A percentile compares a stretch with the other conserved stretches of the same genome.
Conservation (phyloP, 768 basidiomycete species). For the Russula virescens region DNA sequence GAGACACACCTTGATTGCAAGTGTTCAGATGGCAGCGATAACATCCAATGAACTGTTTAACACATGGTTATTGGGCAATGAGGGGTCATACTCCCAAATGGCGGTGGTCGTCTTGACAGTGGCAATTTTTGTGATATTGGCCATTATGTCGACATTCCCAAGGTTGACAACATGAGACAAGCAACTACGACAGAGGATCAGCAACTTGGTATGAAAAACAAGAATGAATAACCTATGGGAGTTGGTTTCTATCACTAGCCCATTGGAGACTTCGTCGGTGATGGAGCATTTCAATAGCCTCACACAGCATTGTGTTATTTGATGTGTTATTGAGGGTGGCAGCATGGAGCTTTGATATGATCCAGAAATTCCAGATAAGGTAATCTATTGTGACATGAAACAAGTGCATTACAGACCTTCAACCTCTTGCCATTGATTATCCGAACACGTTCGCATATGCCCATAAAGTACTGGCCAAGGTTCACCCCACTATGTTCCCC, state of each 20-base stretch:
- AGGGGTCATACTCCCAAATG: constrained; percentile 8
- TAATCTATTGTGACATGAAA: too few species aligned
- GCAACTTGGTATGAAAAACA: background rate
- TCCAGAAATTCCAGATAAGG: too few species aligned
- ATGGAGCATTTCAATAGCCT: background rate
- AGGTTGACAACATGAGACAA: background rate
- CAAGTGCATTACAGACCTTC: too few species aligned
- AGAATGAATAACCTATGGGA: background rate
- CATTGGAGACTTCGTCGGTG: background rate
- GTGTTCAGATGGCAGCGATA: background rate
- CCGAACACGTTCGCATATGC: background rate
- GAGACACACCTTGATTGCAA: background rate
- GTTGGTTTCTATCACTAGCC: background rate
- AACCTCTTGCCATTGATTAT: background rate
- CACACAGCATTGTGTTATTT: background rate
- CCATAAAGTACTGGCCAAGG: background rate
- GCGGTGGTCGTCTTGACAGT: background rate
- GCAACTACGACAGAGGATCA: background rate
- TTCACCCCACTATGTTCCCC: constrained; percentile 1
- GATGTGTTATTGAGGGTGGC: background rate
- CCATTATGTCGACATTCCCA: background rate
- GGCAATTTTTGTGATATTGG: background rate
- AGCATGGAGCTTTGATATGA: background rate
- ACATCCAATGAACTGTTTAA: background rate
- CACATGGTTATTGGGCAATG: background rate